Conservation (phyloP, 352 stramenopile genomes). For the Albugo candida region DNA sequence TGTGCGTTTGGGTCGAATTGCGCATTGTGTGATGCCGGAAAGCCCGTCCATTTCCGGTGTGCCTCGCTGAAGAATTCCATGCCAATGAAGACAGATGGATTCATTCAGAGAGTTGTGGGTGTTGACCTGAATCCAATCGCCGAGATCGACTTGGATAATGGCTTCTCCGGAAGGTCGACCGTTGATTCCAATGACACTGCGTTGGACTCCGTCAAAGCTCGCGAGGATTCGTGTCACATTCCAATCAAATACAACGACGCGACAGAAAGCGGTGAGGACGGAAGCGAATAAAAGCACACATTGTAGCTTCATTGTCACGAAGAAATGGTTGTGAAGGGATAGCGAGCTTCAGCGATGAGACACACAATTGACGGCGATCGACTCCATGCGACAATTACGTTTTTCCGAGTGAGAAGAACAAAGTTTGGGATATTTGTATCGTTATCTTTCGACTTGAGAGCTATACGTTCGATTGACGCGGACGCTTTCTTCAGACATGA, state of each 20-base stretch:
- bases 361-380: neutral
- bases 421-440: conserved; percentile 1
- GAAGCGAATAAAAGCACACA: neutral
- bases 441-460: neutral
- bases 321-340: too few species aligned
- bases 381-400: neutral
- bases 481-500: conserved; percentile 87
- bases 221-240: conserved; percentile 9
- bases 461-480: conserved; percentile 82
- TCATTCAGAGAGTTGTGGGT: conserved; percentile 2
- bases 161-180: conserved; percentile 10
- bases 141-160: conserved; percentile 13
- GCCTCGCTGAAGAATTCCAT: conserved; percentile 18
- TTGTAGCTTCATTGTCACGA: neutral
- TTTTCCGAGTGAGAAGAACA: neutral
- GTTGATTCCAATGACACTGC: conserved; percentile 14
- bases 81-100: conserved; percentile 22
- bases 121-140: conserved; percentile 7
- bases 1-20: conserved; percentile 17
- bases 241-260: conserved; percentile 14
- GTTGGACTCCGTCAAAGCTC: conserved; percentile 10
- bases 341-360: neutral
- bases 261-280: neutral
- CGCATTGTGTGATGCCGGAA: conserved; percentile 25
- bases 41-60: conserved; percentile 25